Base-by-base conservation (phyloP, 2,329 filamentous ascomycete genomes). In the Neopestalotiopsis sp. region DNA sequence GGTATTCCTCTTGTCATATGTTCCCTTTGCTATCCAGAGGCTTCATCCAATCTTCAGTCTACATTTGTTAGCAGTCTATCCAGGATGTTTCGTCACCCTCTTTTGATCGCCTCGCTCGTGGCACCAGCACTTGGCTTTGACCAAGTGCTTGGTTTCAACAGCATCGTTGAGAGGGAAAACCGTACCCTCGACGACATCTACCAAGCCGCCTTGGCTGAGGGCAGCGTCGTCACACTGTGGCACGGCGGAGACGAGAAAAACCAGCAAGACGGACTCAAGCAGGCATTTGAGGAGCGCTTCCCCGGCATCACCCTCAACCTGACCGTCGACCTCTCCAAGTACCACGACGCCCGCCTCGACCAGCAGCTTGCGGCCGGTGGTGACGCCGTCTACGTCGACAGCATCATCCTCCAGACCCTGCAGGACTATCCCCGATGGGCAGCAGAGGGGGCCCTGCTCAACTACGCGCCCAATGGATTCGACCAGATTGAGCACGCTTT, bases 241-340 rank as follows among this genome's bases (percentile, higher is more conserved):
- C 83, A 84, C 56, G 85, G 84, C 2, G 85, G 84, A n/a, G 84
- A 86, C 45, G 83, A 86, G 68, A 71, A 71, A 34, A 74, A 72
- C 57, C 81, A 84, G 64, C 81, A 81, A 42, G 73, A 82, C 66
- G 34, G 12, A 1, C 69, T 86, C 14, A 85, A 84, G 72, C 56
- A 75, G 3, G 78, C 79, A 0, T 88, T 86, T 69, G 84, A 85
- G 70, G 70, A 73, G 1, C 76, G 78, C 0, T 88, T 87, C 71
- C 85, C 85, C 0, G 81, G 81, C 9, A 82, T 88, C 69, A 84
- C 80, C 4, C 80, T 88, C 17, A 86, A 88, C 71, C 64, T 87
- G 45, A 88, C 86, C 0, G 84, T 88, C 58, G 86, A 88, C 69
- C 73, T 88, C 0, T 87, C 85, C 69, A 89, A 88, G 72, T 89